Conservation (phyloP, 2,329 filamentous ascomycete species). For the Venturia effusa region DNA sequence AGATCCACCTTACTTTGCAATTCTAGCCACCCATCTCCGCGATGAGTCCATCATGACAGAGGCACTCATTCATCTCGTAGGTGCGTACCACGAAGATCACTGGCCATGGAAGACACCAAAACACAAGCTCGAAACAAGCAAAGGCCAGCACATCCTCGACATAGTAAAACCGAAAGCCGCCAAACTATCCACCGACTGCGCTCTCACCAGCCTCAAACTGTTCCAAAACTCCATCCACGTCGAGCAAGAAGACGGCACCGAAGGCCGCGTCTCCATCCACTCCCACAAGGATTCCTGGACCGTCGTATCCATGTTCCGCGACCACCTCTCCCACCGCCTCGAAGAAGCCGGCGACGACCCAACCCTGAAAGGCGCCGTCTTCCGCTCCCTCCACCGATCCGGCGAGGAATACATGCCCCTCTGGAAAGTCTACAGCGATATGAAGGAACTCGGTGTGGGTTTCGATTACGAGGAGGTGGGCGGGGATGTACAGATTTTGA, state of each 20-base stretch:
- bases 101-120: not conserved
- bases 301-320: not conserved
- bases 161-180: not conserved
- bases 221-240: not conserved
- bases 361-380: not conserved
- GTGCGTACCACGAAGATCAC: not conserved
- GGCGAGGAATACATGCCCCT: not conserved
- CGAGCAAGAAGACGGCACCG: not conserved
- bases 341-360: not conserved
- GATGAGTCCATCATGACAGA: not conserved
- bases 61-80: not conserved
- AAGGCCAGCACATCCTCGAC: not conserved
- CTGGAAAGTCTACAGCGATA: not conserved
- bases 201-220: not conserved
- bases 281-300: not conserved
- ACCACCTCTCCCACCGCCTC: not conserved
- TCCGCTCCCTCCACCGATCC: not conserved
- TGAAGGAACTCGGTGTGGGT: not conserved
- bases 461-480: not conserved
- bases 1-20: not conserved
- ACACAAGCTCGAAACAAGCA: not conserved
- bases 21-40: not conserved
- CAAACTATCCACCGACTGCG: not conserved
- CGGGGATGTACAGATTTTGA: not conserved
- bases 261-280: not conserved